These are phyloP conservation scores for Rhizoctonia solani DNA, from an alignment of 1,284 basidiomycete genomes.

Conservation along the genomic window DNA sequence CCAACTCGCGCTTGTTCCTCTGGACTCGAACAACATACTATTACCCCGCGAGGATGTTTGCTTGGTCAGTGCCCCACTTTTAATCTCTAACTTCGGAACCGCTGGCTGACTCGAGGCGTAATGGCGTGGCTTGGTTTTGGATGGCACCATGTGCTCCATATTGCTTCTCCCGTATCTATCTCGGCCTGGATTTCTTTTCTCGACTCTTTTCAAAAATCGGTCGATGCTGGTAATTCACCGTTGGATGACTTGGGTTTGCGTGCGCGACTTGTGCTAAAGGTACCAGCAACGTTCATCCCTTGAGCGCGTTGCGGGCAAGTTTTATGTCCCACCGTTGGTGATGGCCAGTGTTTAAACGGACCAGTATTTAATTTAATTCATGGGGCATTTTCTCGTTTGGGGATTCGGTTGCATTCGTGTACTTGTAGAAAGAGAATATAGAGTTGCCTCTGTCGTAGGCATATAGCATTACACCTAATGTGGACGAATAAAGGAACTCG, in stretches of 20 bases:
- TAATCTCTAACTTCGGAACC: background rate
- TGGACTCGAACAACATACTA: constrained; percentile 74
- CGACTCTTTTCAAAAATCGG: too few relatives aligned
- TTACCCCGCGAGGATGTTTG: constrained; percentile 51
- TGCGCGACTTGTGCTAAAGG: too few relatives aligned
- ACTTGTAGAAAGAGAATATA: background rate
- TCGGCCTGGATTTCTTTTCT: too few relatives aligned
- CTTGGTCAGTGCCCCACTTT: constrained; percentile 39
- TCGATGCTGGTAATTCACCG: too few relatives aligned
- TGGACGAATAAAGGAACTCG: too few relatives aligned
- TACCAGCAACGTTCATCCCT: constrained; percentile 17
- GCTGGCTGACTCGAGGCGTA: constrained; percentile 4
- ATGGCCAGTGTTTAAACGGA: background rate
- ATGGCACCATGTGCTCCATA: too few relatives aligned
- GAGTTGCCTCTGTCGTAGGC: too few relatives aligned
- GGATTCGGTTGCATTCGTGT: background rate
- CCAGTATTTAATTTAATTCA: background rate
- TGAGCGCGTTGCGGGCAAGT: constrained; percentile 32
- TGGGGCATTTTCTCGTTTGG: background rate
- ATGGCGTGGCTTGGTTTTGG: constrained; percentile 8
- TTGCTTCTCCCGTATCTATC: too few relatives aligned
- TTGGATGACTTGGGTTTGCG: background rate
- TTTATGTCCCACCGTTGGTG: constrained; percentile 10
- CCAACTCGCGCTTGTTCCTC: constrained; percentile 60
- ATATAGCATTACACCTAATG: too few relatives aligned